phyloP scores from a whole-genome alignment of 257 asterid species.

The Penstemon newberryi region DNA sequence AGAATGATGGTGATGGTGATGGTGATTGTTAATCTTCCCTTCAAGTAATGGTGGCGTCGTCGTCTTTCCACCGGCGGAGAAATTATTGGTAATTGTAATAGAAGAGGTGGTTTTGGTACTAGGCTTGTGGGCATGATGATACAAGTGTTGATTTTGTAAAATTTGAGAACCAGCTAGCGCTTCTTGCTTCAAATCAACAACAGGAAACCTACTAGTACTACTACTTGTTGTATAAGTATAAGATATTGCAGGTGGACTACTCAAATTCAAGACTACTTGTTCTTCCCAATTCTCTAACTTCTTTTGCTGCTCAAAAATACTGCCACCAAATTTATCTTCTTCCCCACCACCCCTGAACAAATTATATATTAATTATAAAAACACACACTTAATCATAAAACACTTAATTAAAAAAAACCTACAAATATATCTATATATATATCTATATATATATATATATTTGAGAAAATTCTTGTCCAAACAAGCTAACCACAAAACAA shows the following conservation, averaged over 20 bases:
- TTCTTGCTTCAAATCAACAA: conserved; percentile 55
- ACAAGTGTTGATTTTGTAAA: background rate
- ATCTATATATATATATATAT: too few relatives aligned
- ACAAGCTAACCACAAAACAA: too few relatives aligned
- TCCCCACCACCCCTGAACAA: conserved; percentile 50
- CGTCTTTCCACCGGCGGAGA: conserved; percentile 41
- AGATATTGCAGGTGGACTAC: conserved; percentile 22
- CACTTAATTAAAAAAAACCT: background rate
- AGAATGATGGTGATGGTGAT: conserved; percentile 49
- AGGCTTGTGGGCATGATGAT: conserved; percentile 36
- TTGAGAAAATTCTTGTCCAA: too few relatives aligned
- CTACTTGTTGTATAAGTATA: conserved; percentile 1
- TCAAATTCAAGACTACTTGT: conserved; percentile 42
- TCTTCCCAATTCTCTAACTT: conserved; percentile 69
- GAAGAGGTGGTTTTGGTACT: conserved; percentile 40
- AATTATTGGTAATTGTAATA: conserved; percentile 42
- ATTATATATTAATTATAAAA: background rate
- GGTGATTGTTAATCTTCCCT: conserved; percentile 34
- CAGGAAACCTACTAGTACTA: conserved; percentile 22
- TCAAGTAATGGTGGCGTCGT: conserved; percentile 1
- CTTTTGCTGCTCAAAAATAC: conserved; percentile 47
- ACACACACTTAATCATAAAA: background rate
- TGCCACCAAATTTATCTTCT: conserved; percentile 40
- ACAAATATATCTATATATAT: background rate
- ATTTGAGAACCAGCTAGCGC: conserved; percentile 29